Base-by-base conservation (phyloP, 78 protist species). In the Dictyostelium citrinum region DNA sequence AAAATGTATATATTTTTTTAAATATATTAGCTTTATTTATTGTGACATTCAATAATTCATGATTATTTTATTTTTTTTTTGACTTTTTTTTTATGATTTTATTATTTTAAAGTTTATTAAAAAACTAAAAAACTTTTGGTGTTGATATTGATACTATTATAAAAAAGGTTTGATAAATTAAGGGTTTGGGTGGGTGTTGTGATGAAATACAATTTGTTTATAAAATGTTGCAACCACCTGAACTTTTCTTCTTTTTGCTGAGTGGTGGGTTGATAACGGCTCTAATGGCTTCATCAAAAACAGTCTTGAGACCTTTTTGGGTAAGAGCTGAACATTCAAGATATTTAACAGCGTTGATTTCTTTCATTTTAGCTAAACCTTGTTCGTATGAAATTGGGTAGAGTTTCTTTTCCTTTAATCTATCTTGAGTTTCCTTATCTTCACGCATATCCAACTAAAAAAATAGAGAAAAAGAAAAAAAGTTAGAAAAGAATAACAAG, bases 271-370 rank as follows among this genome's bases (percentile, higher is more conserved):
- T 75, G 88, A 96, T 81, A 78, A 95, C 97, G 49, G 90, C 97
- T 45, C 93, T 60, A 83, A 96, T 96, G 91, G 97, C 95, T 51
- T 90, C 93, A 79, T 96, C 97, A 76, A 96, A 96, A 64, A 95
- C 96, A 67, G 49, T 84, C 92, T 97, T 98, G 22, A 98, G 96
- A 39, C 97, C 97, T 41, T 93, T 33, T 82, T 97, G 98, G 22
- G 97, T 97, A 61, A 95, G 74, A 20, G 99, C 99, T 11, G 98
- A 97, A 91, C 99, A 98, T 75, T 98, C 99, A 70, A 98, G 77
- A 83, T 98, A 97, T 35, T 83, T 90, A 60, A 49, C 86, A 33
- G 96, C 96, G 43, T 81, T 71, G 93, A 94, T 94, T 80, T 94
- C 94, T 81, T 94, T 94, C 83, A 74, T 77, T 70, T 83, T 84